These are phyloP conservation scores for Suhomyces canberraensis DNA, from an alignment of 805 yeast genomes.

Conservation along the genomic window DNA sequence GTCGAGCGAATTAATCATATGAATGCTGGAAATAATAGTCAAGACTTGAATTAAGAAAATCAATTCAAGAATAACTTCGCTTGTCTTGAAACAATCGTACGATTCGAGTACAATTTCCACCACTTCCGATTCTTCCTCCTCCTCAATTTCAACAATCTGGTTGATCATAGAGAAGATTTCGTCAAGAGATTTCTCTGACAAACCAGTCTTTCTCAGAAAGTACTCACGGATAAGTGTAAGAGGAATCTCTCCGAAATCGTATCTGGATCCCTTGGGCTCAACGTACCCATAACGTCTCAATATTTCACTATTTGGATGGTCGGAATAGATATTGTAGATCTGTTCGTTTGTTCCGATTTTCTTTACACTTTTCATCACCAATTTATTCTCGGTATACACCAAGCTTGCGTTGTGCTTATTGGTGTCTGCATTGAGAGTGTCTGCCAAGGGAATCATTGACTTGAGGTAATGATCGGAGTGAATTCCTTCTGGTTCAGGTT, in stretches of 20 bases:
- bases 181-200: slow-evolving; percentile 29
- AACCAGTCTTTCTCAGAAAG: slow-evolving; percentile 21
- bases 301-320: slow-evolving; percentile 86
- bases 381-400: slow-evolving; percentile 43
- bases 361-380: slow-evolving; percentile 71
- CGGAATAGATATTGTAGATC: slow-evolving; percentile 85
- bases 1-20: slow-evolving; percentile 21
- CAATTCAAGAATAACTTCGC: slow-evolving; percentile 60
- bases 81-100: slow-evolving; percentile 59
- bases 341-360: slow-evolving; percentile 66
- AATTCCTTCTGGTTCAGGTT: slow-evolving; percentile 8
- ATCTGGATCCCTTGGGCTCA: slow-evolving; percentile 65
- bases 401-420: slow-evolving; percentile 71
- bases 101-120: slow-evolving; percentile 47
- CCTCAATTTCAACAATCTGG: slow-evolving; percentile 21
- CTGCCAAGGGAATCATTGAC: slow-evolving; percentile 93
- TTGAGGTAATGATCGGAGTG: slow-evolving; percentile 47
- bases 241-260: slow-evolving; percentile 78
- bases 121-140: slow-evolving; percentile 39
- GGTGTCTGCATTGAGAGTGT: slow-evolving; percentile 84
- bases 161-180: slow-evolving; percentile 29
- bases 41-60: slow-evolving; percentile 52
- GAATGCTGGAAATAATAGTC: slow-evolving; percentile 29
- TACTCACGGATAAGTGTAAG: slow-evolving; percentile 39
- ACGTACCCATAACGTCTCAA: slow-evolving; percentile 90